Evolutionary conservation across 768 basidiomycete genomes (phyloP).

Genomic region (Calocybe cyanea): DNA sequence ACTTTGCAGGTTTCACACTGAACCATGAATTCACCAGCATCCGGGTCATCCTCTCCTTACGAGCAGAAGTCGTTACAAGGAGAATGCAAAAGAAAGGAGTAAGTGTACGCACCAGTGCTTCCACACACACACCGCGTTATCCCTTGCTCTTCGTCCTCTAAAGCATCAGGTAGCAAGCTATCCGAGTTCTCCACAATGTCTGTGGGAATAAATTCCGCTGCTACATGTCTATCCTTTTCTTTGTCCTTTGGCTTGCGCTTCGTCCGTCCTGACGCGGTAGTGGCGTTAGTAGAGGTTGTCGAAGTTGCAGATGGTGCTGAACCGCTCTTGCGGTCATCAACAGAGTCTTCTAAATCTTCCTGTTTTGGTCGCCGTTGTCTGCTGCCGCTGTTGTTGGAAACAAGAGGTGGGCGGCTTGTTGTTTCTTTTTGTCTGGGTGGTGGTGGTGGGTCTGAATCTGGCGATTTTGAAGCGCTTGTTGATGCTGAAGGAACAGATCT

Average conservation of each 20-base stretch:
- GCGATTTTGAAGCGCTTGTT: slow-evolving; percentile 67
- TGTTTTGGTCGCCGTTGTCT: slow-evolving; percentile 65
- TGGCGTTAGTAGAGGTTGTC: slow-evolving; percentile 23
- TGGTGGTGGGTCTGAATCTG: slow-evolving; percentile 61
- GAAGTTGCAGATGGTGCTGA: slow-evolving; percentile 30
- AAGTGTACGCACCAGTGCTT: slow-evolving; percentile 54
- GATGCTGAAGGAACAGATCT: slow-evolving; percentile 67
- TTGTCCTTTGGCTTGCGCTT: slow-evolving; percentile 72
- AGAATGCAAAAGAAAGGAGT: slow-evolving; percentile 8
- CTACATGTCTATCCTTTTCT: slow-evolving; percentile 42
- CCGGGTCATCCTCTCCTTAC: slow-evolving; percentile 65
- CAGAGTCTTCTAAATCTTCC: slow-evolving; percentile 65
- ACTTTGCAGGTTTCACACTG: slow-evolving; percentile 96
- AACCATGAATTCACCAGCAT: slow-evolving; percentile 95
- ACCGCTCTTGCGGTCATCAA: slow-evolving; percentile 51
- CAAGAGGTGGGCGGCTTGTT: slow-evolving; percentile 36
- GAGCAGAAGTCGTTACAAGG: slow-evolving; percentile 21
- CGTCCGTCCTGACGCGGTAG: slow-evolving; percentile 28
- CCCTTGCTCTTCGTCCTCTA: slow-evolving; percentile 57
- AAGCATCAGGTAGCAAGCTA: slow-evolving; percentile 36
- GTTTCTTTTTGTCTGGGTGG: slow-evolving; percentile 45
- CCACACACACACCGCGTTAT: slow-evolving; percentile 87
- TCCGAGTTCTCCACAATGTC: slow-evolving; percentile 25
- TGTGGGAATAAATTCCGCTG: slow-evolving; percentile 18
- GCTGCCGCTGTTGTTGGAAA: slow-evolving; percentile 34